Evolutionary conservation across 805 yeast species (phyloP), one percentile per base, ranked within the genome.

Genomic region (Ogataea saltuana): DNA sequence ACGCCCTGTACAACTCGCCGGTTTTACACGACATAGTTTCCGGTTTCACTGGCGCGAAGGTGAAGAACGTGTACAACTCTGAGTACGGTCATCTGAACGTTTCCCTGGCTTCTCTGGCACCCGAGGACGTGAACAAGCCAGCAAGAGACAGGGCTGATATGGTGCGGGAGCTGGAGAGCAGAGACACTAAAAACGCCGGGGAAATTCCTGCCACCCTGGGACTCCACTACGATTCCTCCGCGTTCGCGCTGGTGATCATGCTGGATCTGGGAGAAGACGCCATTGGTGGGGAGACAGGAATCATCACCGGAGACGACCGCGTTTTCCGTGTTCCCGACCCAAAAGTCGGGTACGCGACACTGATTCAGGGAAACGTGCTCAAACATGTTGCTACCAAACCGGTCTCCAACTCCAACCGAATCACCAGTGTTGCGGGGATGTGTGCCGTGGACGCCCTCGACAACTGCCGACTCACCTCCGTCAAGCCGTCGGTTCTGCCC

Each of bases 11-110:
- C 77, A 69, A 65, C 7, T 73, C 72, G 46, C 81, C 81, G 13
- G 68, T 68, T 48, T 69, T 80, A 3, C 55, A 70, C 54, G 73
- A 72, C 41, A 68, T 76, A 41, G 58, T 78, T 34, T 63, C 69
- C 35, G 64, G 49, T 7, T 76, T 77, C 72, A 77, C 81, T 7
- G 76, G 76, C 1, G 71, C 71, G 22, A 75, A 72, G 15, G 60
- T 74, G 44, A 69, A 68, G 41, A 57, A 68, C 10, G 63, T 72
- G 19, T 70, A 72, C 68, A 78, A 77, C 46, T 75, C 70, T 47
- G 83, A 78, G 54, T 64, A 75, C 38, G 80, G 75, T 11, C 78
- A 74, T 42, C 64, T 70, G 26, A 79, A 79, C 55, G 61, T 74
- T 19, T 69, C 73, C 2, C 59, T 76, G 47, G 73, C 62, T 12